Percentiles rank a stretch among this genome's conserved stretches.
These are phyloP conservation scores for Tetracentron sinense DNA, from an alignment of 164 flowering plant species.

Conservation along the genomic window DNA sequence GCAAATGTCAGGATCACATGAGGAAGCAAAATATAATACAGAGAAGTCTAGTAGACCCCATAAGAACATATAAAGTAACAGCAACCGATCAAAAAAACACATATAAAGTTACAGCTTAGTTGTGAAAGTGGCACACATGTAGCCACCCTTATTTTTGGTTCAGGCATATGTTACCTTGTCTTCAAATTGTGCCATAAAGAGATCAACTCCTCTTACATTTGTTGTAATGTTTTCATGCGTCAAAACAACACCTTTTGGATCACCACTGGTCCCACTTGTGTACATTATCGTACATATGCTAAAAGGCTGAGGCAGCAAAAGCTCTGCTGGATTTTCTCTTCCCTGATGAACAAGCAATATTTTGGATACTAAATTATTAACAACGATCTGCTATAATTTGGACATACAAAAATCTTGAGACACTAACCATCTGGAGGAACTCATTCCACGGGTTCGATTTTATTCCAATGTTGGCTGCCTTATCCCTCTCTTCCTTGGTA, in stretches of 20 bases:
- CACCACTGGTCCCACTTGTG: conserved; percentile 97
- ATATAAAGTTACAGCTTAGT: neutral
- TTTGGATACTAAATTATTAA: neutral
- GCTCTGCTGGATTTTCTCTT: conserved; percentile 49
- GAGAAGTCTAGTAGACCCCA: neutral
- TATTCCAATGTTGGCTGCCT: conserved; percentile 35
- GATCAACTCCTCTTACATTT: conserved; percentile 58
- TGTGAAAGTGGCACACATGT: neutral
- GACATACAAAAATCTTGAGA: conserved; percentile 5
- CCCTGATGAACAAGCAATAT: conserved; percentile 46
- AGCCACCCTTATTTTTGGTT: neutral
- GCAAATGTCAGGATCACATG: conserved; percentile 9
- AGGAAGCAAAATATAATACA: conserved; percentile 2
- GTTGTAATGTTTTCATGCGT: conserved; percentile 68
- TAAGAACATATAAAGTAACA: neutral
- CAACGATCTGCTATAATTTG: neutral
- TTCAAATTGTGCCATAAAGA: conserved; percentile 81
- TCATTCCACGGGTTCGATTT: conserved; percentile 75
- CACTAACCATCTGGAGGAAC: conserved; percentile 63
- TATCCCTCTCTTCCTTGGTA: conserved; percentile 47
- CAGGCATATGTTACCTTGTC: conserved; percentile 64
- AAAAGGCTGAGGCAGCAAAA: conserved; percentile 49
- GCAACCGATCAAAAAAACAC: too few species aligned
- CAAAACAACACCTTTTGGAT: conserved; percentile 88
- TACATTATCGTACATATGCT: conserved; percentile 86